A percentile compares a stretch with the other conserved stretches of the same genome.
Conservation (phyloP, 371 early-diverging fungal genomes). For the Basidiobolus meristosporus region DNA sequence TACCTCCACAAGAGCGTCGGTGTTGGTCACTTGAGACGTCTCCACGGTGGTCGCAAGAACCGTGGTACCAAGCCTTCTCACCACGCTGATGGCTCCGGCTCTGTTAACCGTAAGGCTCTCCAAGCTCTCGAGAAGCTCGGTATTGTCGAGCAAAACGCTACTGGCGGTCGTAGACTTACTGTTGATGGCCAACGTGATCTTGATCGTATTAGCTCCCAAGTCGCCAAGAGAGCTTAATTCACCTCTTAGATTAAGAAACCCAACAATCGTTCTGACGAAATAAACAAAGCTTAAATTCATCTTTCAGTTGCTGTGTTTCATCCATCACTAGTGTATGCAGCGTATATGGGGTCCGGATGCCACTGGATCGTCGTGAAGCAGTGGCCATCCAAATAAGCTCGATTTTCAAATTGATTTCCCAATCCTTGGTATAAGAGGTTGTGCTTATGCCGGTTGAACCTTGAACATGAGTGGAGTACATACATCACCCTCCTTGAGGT, state of each 20-base stretch:
- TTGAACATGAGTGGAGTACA: too few species aligned
- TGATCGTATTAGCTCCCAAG: conserved; percentile 50
- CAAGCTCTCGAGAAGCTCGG: conserved; percentile 95
- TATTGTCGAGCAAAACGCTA: conserved; percentile 71
- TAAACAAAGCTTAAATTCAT: too few species aligned
- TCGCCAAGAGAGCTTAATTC: conserved; percentile 7
- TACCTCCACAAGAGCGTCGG: conserved; percentile 90
- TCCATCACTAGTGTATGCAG: too few species aligned
- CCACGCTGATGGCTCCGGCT: conserved; percentile 74
- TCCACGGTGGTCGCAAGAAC: conserved; percentile 82
- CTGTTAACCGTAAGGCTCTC: conserved; percentile 84
- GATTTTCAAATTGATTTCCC: too few species aligned
- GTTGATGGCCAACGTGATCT: conserved; percentile 68
- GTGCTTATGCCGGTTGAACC: too few species aligned
- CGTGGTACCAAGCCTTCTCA: conserved; percentile 89
- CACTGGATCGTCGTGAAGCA: too few species aligned
- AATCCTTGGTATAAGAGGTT: too few species aligned
- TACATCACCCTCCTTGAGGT: too few species aligned
- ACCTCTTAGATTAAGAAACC: background rate
- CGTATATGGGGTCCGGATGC: too few species aligned
- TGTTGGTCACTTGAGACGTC: conserved; percentile 86
- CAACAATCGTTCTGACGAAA: background rate
- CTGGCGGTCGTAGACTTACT: conserved; percentile 67
- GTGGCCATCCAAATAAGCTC: too few species aligned
- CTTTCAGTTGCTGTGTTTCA: too few species aligned